Evolutionary conservation across 805 yeast species (phyloP).

Genomic region (Yarrowia bubula): DNA sequence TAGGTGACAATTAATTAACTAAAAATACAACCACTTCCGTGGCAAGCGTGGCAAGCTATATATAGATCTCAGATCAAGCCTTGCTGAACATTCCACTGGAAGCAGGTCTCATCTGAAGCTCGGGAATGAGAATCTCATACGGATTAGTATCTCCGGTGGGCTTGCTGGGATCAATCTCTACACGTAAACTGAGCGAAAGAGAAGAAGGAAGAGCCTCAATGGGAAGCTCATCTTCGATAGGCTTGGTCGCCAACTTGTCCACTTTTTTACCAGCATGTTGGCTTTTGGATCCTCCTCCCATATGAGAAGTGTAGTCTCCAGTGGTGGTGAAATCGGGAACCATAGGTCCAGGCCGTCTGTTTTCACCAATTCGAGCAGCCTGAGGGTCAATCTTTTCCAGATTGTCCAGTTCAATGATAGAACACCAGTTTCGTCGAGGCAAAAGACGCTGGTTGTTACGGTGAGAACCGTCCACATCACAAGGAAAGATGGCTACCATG

Average conservation of each 20-base stretch:
- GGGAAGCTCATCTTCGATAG: conserved; percentile 49
- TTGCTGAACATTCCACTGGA: background rate
- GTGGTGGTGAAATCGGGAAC: background rate
- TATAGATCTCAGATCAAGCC: background rate
- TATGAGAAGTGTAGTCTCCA: background rate
- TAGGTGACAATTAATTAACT: background rate
- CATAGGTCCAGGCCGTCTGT: conserved; percentile 27
- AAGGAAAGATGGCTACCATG: conserved; percentile 65
- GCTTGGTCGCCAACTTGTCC: conserved; percentile 8
- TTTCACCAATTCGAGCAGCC: conserved; percentile 19
- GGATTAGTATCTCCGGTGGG: conserved; percentile 53
- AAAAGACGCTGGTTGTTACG: conserved; percentile 53
- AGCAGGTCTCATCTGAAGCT: conserved; percentile 11
- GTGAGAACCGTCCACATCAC: conserved; percentile 54
- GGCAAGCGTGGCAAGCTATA: too few relatives aligned
- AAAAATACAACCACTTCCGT: too few relatives aligned
- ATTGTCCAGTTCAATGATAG: conserved; percentile 36
- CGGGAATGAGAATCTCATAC: conserved; percentile 72
- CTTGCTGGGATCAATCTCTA: conserved; percentile 59
- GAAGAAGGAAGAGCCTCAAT: conserved; percentile 49
- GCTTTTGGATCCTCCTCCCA: conserved; percentile 16
- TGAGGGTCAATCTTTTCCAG: conserved; percentile 5
- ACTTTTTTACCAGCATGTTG: conserved; percentile 6
- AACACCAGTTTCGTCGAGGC: conserved; percentile 58
- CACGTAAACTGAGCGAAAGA: conserved; percentile 67